Evolutionary conservation across 2,329 filamentous ascomycete species (phyloP), one percentile per base, ranked within the genome.

Genomic region (Capronia epimyces): DNA sequence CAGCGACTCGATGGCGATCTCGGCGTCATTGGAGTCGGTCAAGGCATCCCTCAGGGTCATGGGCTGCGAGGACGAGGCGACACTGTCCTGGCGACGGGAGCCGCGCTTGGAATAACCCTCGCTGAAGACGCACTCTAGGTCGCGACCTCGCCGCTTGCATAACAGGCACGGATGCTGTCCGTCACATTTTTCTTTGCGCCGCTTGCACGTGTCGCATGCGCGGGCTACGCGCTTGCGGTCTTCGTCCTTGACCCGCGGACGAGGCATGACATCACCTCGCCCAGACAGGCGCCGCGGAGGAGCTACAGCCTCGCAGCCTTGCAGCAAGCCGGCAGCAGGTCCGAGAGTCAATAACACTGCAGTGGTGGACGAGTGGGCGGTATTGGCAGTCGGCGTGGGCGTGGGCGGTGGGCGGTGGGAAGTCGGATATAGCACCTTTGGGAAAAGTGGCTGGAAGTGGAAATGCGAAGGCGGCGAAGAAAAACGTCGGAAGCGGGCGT

Each of bases 131-230:
- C 61, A 74, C 66, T 64, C 69, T 46, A 64, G 66, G 61, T 63
- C 68, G 57, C 66, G 70, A 58, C 64, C 71, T 63, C 65, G 64
- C 47, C 69, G 67, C 3, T 69, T 64, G 60, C 75, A 78, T 47
- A 77, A 75, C n/a, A 68, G 68, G 53, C 75, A 78, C 36, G 75
- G 75, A 43, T 72, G 66, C 43, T 70, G 66, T 32, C 75, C 75
- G 52, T 78, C 71, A 59, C 75, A 78, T 61, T 77, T 77, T 53
- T 77, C 75, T 56, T 75, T 75, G 45, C 73, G 66, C 20, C 69
- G 60, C 56, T 62, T 62, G 54, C 59, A 62, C 3, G 52, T 62
- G 49, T 60, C 58, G 37, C 59, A 62, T 8, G 59, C 59, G 25
- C 58, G 55, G 9, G 59, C 56, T 34, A 62, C 59, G 29, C 59